Base-by-base conservation (phyloP, 2,329 filamentous ascomycete species). In the Exophiala xenobiotica region DNA sequence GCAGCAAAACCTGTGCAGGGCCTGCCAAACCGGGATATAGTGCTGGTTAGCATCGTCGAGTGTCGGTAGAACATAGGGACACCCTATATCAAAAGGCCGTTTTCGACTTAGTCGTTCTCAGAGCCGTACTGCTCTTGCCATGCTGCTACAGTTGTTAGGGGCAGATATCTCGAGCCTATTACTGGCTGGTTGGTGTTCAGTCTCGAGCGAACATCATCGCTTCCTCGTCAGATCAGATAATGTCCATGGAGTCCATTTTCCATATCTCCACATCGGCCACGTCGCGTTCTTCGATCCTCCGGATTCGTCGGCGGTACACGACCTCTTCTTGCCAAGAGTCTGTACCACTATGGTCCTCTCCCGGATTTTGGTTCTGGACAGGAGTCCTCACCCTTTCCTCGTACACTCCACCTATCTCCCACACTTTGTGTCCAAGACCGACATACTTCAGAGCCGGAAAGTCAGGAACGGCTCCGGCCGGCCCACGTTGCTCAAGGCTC, bases 191-290 rank as follows among this genome's bases (percentile, higher is more conserved):
- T n/a, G n/a, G n/a, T n/a, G n/a, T n/a, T n/a, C n/a, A n/a, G n/a
- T n/a, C n/a, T n/a, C n/a, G n/a, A n/a, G n/a, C n/a, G n/a, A n/a
- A n/a, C n/a, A n/a, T n/a, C n/a, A n/a, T n/a, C n/a, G n/a, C n/a
- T n/a, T n/a, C n/a, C n/a, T n/a, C n/a, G n/a, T 12, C 22, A 6
- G 16, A 19, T 58, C 43, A 59, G 27, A 54, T 49, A 18, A 59
- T 43, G 37, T 74, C 70, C 59, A 70, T 66, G 5, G 66, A 60
- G 58, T 74, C 72, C 54, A 73, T 59, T 6, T 64, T 67, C 70
- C 71, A 74, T 14, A 74, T 69, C 49, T 73, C 72, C 66, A 71
- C 73, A 35, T 70, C 54, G 46, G 69, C 65, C 11, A 74, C 57
- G 4, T 70, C 67, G 4, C 73, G 68, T 68, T 70, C 72, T 4